Conservation (phyloP, 371 early-diverging fungal genomes). For the Mucor lusitanicus region DNA sequence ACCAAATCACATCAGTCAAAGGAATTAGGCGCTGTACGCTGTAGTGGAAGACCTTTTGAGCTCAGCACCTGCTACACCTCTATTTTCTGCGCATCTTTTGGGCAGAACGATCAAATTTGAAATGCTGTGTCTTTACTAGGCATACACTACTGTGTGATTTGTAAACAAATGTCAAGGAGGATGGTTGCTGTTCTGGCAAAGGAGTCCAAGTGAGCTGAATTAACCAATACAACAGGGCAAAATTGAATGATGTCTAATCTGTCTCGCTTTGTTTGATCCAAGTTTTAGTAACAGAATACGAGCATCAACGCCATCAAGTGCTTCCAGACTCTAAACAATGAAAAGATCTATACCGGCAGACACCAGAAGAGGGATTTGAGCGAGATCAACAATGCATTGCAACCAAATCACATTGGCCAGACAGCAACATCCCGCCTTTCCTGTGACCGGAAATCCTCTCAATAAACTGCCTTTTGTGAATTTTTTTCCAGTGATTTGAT, state of each 20-base stretch:
- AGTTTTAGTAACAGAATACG: too few species aligned
- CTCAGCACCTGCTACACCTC: too few species aligned
- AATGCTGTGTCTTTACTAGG: too few species aligned
- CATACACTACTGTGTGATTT: too few species aligned
- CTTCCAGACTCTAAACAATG: neutral
- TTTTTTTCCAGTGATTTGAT: neutral
- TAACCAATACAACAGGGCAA: neutral
- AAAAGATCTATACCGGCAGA: neutral
- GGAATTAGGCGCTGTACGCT: too few species aligned
- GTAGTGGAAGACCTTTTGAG: too few species aligned
- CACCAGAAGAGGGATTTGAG: neutral
- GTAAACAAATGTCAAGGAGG: too few species aligned
- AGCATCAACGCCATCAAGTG: neutral
- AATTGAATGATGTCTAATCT: neutral
- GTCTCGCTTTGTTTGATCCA: neutral
- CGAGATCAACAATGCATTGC: neutral
- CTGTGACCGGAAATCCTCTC: conserved; percentile 9
- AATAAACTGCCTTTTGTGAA: neutral
- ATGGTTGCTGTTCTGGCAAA: too few species aligned
- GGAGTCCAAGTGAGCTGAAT: neutral
- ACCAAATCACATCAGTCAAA: too few species aligned
- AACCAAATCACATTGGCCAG: neutral
- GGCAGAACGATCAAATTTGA: too few species aligned
- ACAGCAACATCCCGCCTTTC: neutral
- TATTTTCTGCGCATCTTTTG: too few species aligned